These are phyloP conservation scores for Crithidia fasciculata DNA, from an alignment of 208 protist genomes.

Conservation along the genomic window DNA sequence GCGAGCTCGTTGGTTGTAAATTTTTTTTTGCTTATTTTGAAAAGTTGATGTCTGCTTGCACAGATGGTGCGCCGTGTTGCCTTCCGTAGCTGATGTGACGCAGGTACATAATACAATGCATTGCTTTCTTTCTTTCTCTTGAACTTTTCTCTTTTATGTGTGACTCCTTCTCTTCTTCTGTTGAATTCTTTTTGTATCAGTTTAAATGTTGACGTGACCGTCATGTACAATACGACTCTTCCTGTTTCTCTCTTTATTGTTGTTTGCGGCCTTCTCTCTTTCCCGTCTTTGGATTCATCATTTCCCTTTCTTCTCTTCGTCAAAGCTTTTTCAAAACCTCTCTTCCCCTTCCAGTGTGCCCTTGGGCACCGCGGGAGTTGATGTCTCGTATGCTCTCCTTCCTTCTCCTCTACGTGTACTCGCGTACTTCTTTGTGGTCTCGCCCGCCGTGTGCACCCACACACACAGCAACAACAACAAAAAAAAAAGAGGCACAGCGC, in stretches of 20 bases:
- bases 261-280: conserved; percentile 14
- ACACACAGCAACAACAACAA: too few relatives aligned
- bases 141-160: conserved; percentile 11
- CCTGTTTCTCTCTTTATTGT: conserved; percentile 2
- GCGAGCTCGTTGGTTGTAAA: not conserved
- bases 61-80: too few relatives aligned
- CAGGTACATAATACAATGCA: too few relatives aligned
- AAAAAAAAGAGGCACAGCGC: too few relatives aligned
- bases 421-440: too few relatives aligned
- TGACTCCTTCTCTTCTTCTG: not conserved
- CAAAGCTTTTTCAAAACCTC: not conserved
- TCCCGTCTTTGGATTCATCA: not conserved
- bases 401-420: conserved; percentile 12
- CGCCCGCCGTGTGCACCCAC: not conserved
- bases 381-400: not conserved
- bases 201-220: too few relatives aligned
- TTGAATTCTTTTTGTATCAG: too few relatives aligned
- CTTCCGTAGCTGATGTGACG: too few relatives aligned
- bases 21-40: not conserved
- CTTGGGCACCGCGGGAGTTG: too few relatives aligned
- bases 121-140: conserved; percentile 1
- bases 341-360: too few relatives aligned
- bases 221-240: not conserved
- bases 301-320: conserved; percentile 15
- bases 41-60: too few relatives aligned